These are phyloP conservation scores for Dioscorea zingiberensis DNA, from an alignment of 106 monocot genomes.

Conservation along the genomic window DNA sequence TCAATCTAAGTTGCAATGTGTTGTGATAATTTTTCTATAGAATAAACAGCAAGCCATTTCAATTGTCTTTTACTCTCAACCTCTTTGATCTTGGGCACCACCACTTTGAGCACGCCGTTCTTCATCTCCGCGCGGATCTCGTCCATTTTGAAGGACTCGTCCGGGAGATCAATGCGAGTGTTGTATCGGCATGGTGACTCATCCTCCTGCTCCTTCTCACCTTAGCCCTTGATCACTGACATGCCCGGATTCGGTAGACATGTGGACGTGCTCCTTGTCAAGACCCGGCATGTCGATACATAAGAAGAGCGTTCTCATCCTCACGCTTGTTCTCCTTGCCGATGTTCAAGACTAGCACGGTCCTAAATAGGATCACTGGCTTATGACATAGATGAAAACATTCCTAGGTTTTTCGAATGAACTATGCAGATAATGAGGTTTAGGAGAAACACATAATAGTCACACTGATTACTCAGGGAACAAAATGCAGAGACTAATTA, in stretches of 20 bases:
- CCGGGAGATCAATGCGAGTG: slow-evolving; percentile 53
- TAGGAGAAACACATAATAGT: no score
- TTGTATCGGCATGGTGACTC: slow-evolving; percentile 28
- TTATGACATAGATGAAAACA: no score
- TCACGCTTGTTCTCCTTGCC: no score
- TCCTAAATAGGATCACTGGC: no score
- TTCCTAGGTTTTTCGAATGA: no score
- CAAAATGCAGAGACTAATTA: no score
- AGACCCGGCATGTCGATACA: slow-evolving; percentile 87
- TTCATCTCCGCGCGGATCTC: slow-evolving; percentile 83
- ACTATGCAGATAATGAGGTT: no score
- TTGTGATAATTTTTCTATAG: no score
- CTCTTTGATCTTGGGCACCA: slow-evolving; percentile 69
- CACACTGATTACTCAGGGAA: no score
- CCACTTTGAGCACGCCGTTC: slow-evolving; percentile 74
- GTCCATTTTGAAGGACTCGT: slow-evolving; percentile 48
- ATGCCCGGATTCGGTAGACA: slow-evolving; percentile 49
- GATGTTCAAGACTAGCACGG: no score
- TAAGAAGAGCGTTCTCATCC: slow-evolving; percentile 51
- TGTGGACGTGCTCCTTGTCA: slow-evolving; percentile 56
- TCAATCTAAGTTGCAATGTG: no score
- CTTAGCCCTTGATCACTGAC: slow-evolving; percentile 56
- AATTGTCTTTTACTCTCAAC: slow-evolving; percentile 75
- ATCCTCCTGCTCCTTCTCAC: slow-evolving; percentile 26
- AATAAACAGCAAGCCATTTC: no score